Conservation (phyloP, 1,139 yeast species). For the Yamadazyma epiphylla region DNA sequence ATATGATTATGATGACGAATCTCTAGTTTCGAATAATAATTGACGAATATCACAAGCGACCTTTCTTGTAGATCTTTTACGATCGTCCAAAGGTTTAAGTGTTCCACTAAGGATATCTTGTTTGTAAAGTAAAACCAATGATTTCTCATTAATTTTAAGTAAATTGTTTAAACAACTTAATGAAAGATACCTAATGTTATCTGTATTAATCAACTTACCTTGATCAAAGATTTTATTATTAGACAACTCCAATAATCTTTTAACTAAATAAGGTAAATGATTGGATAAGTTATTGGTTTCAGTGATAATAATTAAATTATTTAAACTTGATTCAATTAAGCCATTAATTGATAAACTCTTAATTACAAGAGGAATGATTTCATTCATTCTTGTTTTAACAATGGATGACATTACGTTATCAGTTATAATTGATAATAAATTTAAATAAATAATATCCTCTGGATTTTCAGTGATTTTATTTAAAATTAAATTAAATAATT, state of each 20-base stretch:
- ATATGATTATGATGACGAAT: slow-evolving; percentile 14
- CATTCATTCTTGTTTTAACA: slow-evolving; percentile 56
- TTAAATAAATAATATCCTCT: slow-evolving; percentile 43
- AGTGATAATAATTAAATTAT: slow-evolving; percentile 47
- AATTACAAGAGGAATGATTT: slow-evolving; percentile 66
- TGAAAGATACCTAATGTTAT: slow-evolving; percentile 51
- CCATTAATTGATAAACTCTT: slow-evolving; percentile 52
- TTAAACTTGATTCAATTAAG: slow-evolving; percentile 60
- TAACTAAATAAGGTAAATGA: slow-evolving; percentile 56
- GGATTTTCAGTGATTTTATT: slow-evolving; percentile 42
- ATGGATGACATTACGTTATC: slow-evolving; percentile 56
- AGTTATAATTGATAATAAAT: slow-evolving; percentile 64
- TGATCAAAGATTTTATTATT: slow-evolving; percentile 17
- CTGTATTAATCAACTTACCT: slow-evolving; percentile 23
- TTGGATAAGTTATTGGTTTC: slow-evolving; percentile 9
- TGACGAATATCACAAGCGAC: slow-evolving; percentile 80
- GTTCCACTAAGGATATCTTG: slow-evolving; percentile 46
- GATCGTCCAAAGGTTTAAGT: slow-evolving; percentile 63
- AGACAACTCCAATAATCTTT: slow-evolving; percentile 44
- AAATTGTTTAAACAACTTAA: slow-evolving; percentile 53
- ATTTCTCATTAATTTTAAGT: slow-evolving; percentile 35
- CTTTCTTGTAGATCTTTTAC: slow-evolving; percentile 68
- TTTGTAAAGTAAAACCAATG: slow-evolving; percentile 49
- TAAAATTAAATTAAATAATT: slow-evolving; percentile 57
- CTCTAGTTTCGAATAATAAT: slow-evolving; percentile 53